Evolutionary conservation across 495 filamentous ascomycete genomes (phyloP).

Genomic region (Penicillium chermesinum): DNA sequence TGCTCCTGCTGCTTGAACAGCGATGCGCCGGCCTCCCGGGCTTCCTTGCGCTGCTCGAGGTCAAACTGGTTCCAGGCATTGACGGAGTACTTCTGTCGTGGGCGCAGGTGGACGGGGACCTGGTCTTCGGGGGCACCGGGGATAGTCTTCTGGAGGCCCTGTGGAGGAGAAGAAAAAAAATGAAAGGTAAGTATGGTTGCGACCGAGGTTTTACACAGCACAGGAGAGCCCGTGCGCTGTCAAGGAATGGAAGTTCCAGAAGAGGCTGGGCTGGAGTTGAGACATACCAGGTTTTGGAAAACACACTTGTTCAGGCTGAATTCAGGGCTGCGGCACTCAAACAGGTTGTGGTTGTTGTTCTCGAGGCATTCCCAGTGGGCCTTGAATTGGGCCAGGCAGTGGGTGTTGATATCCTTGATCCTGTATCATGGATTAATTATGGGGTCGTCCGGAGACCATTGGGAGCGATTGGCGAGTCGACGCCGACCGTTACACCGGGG

Average conservation of each 20-base stretch:
- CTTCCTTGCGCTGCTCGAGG: constrained; percentile 12
- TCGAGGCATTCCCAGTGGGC: constrained; percentile 93
- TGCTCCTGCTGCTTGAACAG: background rate
- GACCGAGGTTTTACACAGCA: no score
- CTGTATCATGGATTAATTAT: constrained; percentile 35
- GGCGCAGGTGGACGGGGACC: constrained; percentile 76
- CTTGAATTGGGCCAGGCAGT: constrained; percentile 86
- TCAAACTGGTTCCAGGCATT: constrained; percentile 43
- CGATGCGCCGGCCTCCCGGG: background rate
- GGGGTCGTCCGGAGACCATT: background rate
- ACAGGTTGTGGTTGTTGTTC: constrained; percentile 93
- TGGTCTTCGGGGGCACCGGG: constrained; percentile 74
- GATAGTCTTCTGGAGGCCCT: constrained; percentile 89
- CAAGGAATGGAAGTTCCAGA: constrained; percentile 5
- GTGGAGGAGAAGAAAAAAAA: no score
- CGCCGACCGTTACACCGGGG: background rate
- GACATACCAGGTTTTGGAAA: constrained; percentile 86
- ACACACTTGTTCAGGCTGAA: constrained; percentile 86
- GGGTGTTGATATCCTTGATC: constrained; percentile 91
- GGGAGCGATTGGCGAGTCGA: background rate
- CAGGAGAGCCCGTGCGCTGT: background rate
- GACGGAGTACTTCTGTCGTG: constrained; percentile 67
- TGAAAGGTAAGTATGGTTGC: no score
- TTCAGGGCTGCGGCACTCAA: constrained; percentile 77
- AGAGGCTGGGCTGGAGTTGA: no score